phyloP scores from a whole-genome alignment of 257 asterid species.

The Pogostemon cablin region DNA sequence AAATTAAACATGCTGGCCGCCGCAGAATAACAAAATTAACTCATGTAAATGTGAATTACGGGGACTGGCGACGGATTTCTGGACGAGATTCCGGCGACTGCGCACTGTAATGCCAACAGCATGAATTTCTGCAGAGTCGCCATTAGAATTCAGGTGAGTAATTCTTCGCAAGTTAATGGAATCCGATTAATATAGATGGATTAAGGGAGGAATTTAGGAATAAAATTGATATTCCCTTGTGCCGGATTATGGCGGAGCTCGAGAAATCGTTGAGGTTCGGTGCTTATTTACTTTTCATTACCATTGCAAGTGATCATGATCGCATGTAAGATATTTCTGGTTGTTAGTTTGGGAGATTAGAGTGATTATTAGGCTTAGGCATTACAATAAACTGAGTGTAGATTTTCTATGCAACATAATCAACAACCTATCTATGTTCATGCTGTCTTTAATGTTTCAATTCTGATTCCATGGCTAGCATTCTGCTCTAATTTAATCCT shows the following conservation, averaged over 20 bases:
- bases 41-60: too few relatives aligned
- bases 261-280: slow-evolving; percentile 80
- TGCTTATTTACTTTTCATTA: slow-evolving; percentile 29
- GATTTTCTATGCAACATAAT: slow-evolving; percentile 22
- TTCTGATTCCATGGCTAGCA: slow-evolving; percentile 4
- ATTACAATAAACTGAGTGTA: not conserved
- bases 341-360: not conserved
- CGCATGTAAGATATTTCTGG: not conserved
- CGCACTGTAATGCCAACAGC: too few relatives aligned
- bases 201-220: too few relatives aligned
- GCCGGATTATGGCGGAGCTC: slow-evolving; percentile 80
- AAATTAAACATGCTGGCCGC: too few relatives aligned
- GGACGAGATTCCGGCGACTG: too few relatives aligned
- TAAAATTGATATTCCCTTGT: slow-evolving; percentile 82
- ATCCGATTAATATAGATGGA: too few relatives aligned
- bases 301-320: slow-evolving; percentile 7
- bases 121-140: too few relatives aligned
- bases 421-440: not conserved
- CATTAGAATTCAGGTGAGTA: too few relatives aligned
- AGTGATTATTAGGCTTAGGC: not conserved
- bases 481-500: slow-evolving; percentile 5
- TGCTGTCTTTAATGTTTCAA: slow-evolving; percentile 27
- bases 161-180: too few relatives aligned
- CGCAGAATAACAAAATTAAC: too few relatives aligned
- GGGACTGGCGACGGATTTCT: too few relatives aligned